Percentiles rank a stretch among this genome's conserved stretches.
These are phyloP conservation scores for Trichoderma atrobrunneum DNA, from an alignment of 2,329 filamentous ascomycete genomes.

Conservation along the genomic window DNA sequence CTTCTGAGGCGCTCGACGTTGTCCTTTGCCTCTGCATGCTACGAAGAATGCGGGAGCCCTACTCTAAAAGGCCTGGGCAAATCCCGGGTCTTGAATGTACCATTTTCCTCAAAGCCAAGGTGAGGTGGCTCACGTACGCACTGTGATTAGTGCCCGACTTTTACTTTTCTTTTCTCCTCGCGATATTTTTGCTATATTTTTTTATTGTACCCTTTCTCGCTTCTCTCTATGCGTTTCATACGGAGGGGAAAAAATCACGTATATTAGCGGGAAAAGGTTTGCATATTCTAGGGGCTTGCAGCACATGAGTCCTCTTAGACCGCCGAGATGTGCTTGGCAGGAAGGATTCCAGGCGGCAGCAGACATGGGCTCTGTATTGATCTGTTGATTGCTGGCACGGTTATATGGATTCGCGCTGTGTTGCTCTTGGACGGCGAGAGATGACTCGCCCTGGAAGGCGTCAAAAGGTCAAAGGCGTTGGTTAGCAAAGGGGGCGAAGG, in stretches of 20 bases:
- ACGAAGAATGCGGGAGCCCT: conserved; percentile 10
- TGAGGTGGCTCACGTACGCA: conserved; percentile 13
- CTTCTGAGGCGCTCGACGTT: background rate
- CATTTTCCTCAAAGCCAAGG: conserved; percentile 1
- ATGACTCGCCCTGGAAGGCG: conserved; percentile 12
- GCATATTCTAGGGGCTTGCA: conserved; percentile 8
- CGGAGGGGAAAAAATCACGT: background rate
- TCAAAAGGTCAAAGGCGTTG: conserved; percentile 19
- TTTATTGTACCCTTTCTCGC: background rate
- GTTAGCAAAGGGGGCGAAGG: background rate
- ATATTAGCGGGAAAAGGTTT: conserved; percentile 7
- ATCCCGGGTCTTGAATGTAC: background rate
- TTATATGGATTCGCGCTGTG: background rate
- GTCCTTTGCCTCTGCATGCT: background rate
- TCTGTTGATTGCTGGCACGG: background rate
- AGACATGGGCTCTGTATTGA: background rate
- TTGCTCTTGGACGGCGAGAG: background rate
- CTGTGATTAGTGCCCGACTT: background rate
- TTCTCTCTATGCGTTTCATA: conserved; percentile 3
- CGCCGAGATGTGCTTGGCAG: background rate
- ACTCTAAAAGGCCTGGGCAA: background rate
- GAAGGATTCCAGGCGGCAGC: background rate
- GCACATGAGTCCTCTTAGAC: background rate
- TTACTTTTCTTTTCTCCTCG: background rate
- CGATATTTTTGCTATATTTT: background rate